Evolutionary conservation across 2,329 filamentous ascomycete genomes (phyloP), one percentile per base, ranked within the genome.

Genomic region (Ophiostoma perfectum): DNA sequence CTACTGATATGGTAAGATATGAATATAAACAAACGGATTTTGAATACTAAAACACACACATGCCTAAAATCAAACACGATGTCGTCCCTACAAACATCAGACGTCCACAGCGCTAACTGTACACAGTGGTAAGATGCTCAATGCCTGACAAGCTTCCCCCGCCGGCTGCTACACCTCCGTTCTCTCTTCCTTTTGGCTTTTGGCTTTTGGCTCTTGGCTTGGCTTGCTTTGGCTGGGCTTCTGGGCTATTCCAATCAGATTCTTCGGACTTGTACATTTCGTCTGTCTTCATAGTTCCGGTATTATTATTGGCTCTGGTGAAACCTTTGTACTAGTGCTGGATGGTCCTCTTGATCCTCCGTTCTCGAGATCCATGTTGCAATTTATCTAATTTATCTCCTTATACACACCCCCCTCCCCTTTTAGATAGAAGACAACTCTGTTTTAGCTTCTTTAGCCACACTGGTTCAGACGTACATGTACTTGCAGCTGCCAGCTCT

Each of bases 291-390:
- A n/a, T 52, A 18, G 49, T 18, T 55, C n/a, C 49, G n/a, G 49
- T 55, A 55, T 55, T 55, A 55, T 55, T 55, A 55, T 55, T 55
- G 49, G 27, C n/a, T 55, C 47, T 45, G 47, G n/a, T 55, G 7
- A 12, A 27, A 27, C 27, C 27, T 27, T 27, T 27, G 27, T 27
- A 27, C 27, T 27, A 27, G n/a, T 16, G 49, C 27, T 27, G 8
- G 49, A n/a, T 27, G 49, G 18, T 4, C 49, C 5, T 55, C 38
- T 36, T 41, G 5, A 12, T 41, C 58, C 41, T 36, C 41, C n/a
- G 49, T 9, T 11, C 49, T 39, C 36, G 55, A 60, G 27, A 1
- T 27, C 27, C 27, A 27, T 27, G 27, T 27, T 27, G 27, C 27
- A 27, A 16, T 62, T 42, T 63, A 63, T 63, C 39, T 16, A 42